Conservation (phyloP, 2,329 filamentous ascomycete genomes). For the Pyrenophora seminiperda region DNA sequence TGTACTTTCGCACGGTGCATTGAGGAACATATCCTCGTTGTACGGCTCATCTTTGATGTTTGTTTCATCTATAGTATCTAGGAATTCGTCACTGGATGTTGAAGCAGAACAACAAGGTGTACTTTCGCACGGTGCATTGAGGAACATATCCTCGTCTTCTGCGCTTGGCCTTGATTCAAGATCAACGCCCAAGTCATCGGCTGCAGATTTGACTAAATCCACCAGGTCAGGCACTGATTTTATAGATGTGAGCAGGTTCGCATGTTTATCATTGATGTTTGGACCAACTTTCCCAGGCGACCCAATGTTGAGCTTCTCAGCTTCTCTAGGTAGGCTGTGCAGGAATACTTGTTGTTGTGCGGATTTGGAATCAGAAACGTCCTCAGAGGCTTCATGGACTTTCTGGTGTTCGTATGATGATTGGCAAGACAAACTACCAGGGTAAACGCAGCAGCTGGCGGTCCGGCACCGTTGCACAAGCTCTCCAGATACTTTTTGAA, state of each 20-base stretch:
- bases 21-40: conserved; percentile 32
- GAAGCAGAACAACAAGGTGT: conserved; percentile 10
- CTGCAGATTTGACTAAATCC: conserved; percentile 44
- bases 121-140: conserved; percentile 28
- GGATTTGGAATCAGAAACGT: not conserved
- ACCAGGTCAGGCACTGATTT: conserved; percentile 45
- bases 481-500: conserved; percentile 26
- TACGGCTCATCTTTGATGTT: conserved; percentile 9
- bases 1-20: conserved; percentile 28
- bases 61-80: conserved; percentile 7
- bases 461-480: conserved; percentile 22
- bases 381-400: too few species aligned
- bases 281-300: conserved; percentile 30
- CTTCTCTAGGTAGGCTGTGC: conserved; percentile 26
- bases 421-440: conserved; percentile 9
- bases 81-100: not conserved
- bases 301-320: conserved; percentile 35
- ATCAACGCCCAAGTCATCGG: conserved; percentile 45
- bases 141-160: conserved; percentile 34
- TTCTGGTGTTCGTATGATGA: not conserved
- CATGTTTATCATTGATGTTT: conserved; percentile 40
- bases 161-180: conserved; percentile 28
- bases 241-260: conserved; percentile 25
- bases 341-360: conserved; percentile 18
- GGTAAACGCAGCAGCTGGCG: conserved; percentile 2